These are phyloP conservation scores for Sporobolus alterniflorus DNA, from an alignment of 202 grass and related monocot genomes.

Conservation along the genomic window DNA sequence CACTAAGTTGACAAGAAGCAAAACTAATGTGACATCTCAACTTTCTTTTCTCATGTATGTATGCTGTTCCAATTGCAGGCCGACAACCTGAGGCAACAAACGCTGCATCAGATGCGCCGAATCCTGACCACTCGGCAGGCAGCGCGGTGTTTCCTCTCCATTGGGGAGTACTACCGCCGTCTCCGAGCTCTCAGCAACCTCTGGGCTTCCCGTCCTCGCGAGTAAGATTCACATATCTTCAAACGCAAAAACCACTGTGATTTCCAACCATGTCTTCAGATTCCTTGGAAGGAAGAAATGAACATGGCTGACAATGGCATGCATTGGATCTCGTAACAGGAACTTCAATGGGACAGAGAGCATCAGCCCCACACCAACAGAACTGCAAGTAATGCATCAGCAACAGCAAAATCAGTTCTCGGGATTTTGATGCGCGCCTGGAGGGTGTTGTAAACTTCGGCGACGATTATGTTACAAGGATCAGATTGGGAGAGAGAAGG, in stretches of 20 bases:
- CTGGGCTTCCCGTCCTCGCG: constrained; percentile 79
- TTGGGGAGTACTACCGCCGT: constrained; percentile 86
- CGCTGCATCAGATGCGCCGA: constrained; percentile 80
- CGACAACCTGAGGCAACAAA: constrained; percentile 92
- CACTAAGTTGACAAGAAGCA: constrained; percentile 25
- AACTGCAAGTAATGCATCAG: constrained; percentile 68
- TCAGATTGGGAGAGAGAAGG: constrained; percentile 26
- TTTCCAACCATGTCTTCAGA: constrained; percentile 4
- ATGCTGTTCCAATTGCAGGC: constrained; percentile 54
- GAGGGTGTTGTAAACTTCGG: constrained; percentile 41
- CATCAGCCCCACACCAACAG: constrained; percentile 66
- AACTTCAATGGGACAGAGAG: constrained; percentile 65
- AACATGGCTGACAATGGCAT: constrained; percentile 24
- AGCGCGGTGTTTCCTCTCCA: constrained; percentile 81
- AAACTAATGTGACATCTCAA: constrained; percentile 34
- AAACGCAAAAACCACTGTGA: neutral
- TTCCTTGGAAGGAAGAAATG: neutral
- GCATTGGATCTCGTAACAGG: constrained; percentile 45
- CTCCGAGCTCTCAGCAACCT: constrained; percentile 88
- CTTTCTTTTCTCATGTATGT: constrained; percentile 29
- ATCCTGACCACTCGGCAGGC: constrained; percentile 78
- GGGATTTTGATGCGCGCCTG: constrained; percentile 55
- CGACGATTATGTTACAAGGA: constrained; percentile 35
- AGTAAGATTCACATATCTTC: constrained; percentile 61
- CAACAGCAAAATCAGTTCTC: constrained; percentile 73